A percentile compares a stretch with the other conserved stretches of the same genome.
Conservation (phyloP, 176 grass and related monocot genomes). For the Musa itinerans region DNA sequence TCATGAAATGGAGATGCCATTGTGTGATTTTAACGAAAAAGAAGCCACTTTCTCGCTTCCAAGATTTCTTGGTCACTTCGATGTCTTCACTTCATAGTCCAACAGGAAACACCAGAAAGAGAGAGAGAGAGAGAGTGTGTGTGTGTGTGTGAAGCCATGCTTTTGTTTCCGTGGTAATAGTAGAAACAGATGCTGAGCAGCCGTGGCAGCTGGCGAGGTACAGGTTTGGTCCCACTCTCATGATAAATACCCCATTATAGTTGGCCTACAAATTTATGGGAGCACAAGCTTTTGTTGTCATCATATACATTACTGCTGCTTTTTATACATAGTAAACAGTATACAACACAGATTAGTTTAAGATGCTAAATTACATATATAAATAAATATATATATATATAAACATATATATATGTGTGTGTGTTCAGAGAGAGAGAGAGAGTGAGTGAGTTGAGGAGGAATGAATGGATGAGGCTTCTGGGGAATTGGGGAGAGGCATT, state of each 20-base stretch:
- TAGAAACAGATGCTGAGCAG: background rate
- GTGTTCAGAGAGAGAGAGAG: background rate
- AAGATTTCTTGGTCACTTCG: background rate
- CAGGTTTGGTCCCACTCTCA: background rate
- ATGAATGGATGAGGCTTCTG: slow-evolving; percentile 1
- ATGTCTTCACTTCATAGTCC: background rate
- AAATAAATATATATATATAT: no score
- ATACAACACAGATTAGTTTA: background rate
- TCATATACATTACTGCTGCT: background rate
- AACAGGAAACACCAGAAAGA: background rate
- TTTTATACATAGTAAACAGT: no score
- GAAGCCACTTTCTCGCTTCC: slow-evolving; percentile 17
- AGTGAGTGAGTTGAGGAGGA: background rate
- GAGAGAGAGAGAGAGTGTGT: background rate
- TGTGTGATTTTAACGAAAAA: slow-evolving; percentile 28
- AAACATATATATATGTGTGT: no score
- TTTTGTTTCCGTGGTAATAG: background rate
- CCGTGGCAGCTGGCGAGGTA: background rate
- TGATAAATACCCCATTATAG: background rate
- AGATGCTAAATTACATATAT: no score
- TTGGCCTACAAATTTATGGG: background rate
- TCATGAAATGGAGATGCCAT: slow-evolving; percentile 24
- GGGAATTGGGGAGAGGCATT: slow-evolving; percentile 8
- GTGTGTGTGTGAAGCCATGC: background rate
- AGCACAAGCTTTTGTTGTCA: background rate